phyloP scores from a whole-genome alignment of 179 eudicot genomes.

The Amaranthus tricolor region DNA sequence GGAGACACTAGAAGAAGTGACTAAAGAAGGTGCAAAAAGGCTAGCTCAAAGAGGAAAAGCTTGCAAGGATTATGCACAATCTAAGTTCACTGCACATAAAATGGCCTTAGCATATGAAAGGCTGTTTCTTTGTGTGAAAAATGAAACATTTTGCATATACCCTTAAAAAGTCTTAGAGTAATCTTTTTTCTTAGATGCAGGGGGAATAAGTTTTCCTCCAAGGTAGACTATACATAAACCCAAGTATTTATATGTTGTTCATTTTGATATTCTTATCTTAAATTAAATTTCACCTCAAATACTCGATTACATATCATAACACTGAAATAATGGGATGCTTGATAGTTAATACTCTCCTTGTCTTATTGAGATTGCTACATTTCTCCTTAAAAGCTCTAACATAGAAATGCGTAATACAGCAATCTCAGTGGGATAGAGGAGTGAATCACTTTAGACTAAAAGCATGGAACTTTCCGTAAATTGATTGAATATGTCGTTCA shows the following conservation, averaged over 20 bases:
- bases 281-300: too few species aligned
- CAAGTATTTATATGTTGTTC: not conserved
- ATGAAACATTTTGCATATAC: conserved; percentile 61
- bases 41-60: conserved; percentile 63
- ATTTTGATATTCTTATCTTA: too few species aligned
- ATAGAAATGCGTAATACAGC: too few species aligned
- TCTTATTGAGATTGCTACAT: too few species aligned
- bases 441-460: too few species aligned
- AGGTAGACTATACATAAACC: not conserved
- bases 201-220: not conserved
- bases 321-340: too few species aligned
- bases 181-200: not conserved
- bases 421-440: too few species aligned
- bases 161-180: conserved; percentile 26
- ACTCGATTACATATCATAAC: too few species aligned
- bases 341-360: too few species aligned
- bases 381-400: too few species aligned
- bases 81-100: conserved; percentile 75
- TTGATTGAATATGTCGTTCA: too few species aligned
- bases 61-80: conserved; percentile 49
- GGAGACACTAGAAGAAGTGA: conserved; percentile 58
- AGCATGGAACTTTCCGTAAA: too few species aligned
- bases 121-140: conserved; percentile 75
- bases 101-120: conserved; percentile 94
- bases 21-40: conserved; percentile 56